Percentiles rank a stretch among this genome's conserved stretches.
Conservation (phyloP, 2,329 filamentous ascomycete species). For the Colletotrichum sp. region DNA sequence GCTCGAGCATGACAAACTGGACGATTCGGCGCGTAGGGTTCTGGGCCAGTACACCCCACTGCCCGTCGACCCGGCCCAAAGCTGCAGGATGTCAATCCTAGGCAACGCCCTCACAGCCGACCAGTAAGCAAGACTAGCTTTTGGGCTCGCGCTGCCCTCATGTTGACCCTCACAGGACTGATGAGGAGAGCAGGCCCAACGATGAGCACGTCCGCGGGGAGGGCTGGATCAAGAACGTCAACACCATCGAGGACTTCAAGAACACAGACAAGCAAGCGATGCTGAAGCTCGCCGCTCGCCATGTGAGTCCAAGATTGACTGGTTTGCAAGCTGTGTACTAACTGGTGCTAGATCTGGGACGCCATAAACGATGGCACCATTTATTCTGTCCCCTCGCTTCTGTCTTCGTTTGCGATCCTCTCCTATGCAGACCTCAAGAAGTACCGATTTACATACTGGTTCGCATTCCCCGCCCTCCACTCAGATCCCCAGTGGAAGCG, state of each 20-base stretch:
- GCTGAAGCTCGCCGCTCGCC: conserved; percentile 78
- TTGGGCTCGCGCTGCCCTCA: neutral
- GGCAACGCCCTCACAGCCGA: conserved; percentile 84
- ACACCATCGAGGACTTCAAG: conserved; percentile 93
- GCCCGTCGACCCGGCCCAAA: conserved; percentile 73
- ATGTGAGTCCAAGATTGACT: conserved; percentile 55
- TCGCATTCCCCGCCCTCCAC: conserved; percentile 92
- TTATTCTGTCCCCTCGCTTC: conserved; percentile 89
- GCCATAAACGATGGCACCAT: conserved; percentile 96
- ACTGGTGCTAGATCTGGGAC: conserved; percentile 79
- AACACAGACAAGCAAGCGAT: conserved; percentile 80
- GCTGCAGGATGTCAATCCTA: conserved; percentile 88
- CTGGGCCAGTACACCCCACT: conserved; percentile 90
- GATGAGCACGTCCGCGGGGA: conserved; percentile 80
- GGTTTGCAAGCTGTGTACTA: neutral
- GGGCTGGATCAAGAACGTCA: conserved; percentile 94
- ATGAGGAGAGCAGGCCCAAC: conserved; percentile 60
- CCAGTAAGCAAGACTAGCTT: conserved; percentile 69
- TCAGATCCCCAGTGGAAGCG: conserved; percentile 85
- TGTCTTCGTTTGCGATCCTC: conserved; percentile 86
- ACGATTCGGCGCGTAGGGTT: conserved; percentile 87
- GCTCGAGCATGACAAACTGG: conserved; percentile 95
- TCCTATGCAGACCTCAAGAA: conserved; percentile 97
- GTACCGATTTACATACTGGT: conserved; percentile 98
- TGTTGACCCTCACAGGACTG: conserved; percentile 30